Base-by-base conservation (phyloP, 768 basidiomycete genomes). In the Gloeophyllum trabeum region DNA sequence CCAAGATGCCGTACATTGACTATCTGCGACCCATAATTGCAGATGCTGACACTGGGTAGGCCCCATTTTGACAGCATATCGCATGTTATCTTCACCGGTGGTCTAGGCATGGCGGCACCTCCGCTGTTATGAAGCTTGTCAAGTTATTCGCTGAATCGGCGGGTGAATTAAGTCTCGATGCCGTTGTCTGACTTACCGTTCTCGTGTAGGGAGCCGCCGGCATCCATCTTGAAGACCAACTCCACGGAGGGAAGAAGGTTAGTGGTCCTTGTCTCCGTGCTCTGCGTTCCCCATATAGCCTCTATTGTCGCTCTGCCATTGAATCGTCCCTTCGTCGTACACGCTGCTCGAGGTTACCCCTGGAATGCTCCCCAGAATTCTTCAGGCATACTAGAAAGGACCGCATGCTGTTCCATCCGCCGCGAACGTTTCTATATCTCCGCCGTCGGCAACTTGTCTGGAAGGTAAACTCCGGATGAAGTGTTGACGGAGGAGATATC, bases 211-310 rank as follows among this genome's bases (percentile, higher is more conserved):
- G 93, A 20, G 86, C 88, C 12, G 75, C 92, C 6, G 93, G 74
- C 13, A 84, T 97, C 39, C 93, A 97, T 59, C 60, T 96, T 18
- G 93, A 97, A 57, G 93, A 97, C 61, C 90, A 94, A 56, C 69
- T 94, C 5, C 88, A 93, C 48, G 93, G 93, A 23, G 88, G 88
- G 21, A 96, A 96, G 66, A 93, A 96, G n/a, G n/a, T n/a, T n/a
- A n/a, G n/a, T 65, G 79, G 58, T 38, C 14, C 26, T 24, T 30
- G 24, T 20, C 25, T 28, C 19, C 4, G 25, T 32, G n/a, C n/a
- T 26, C 18, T 14, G 6, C n/a, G 4, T 22, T 34, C 20, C 32
- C 40, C 20, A 46, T 43, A 6, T 5, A n/a, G 19, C 38, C n/a
- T n/a, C n/a, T n/a, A n/a, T n/a, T n/a, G n/a, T n/a, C n/a, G n/a